Evolutionary conservation across 2,329 filamentous ascomycete genomes (phyloP).

Genomic region (Stylonectria norvegica): DNA sequence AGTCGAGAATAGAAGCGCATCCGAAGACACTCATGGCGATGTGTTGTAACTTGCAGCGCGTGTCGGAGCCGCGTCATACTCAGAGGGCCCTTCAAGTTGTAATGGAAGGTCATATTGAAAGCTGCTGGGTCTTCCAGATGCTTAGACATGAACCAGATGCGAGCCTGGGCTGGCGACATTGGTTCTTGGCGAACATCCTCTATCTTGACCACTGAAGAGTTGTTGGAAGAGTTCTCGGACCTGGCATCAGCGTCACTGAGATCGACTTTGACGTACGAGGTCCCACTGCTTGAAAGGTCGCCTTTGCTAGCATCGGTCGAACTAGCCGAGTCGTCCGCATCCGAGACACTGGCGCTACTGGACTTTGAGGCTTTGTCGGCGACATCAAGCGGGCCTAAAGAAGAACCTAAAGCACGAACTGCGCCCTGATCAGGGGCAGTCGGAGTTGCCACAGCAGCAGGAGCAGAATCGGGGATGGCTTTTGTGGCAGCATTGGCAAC

Average conservation of each 20-base stretch:
- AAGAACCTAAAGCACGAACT: no score
- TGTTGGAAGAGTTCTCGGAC: conserved; percentile 2
- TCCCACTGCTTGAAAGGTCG: conserved; percentile 1
- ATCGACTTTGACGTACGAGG: background rate
- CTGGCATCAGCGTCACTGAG: background rate
- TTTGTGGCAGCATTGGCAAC: background rate
- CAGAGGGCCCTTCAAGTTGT: conserved; percentile 9
- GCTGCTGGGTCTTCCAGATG: conserved; percentile 7
- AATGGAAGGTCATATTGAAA: conserved; percentile 12
- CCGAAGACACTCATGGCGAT: conserved; percentile 21
- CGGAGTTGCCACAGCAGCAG: background rate
- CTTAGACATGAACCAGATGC: conserved; percentile 11
- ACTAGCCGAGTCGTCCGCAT: conserved; percentile 4
- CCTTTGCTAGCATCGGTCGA: conserved; percentile 2
- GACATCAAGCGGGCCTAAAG: no score
- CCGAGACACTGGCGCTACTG: conserved; percentile 3
- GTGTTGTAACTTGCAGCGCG: conserved; percentile 11
- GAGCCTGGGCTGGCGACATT: conserved; percentile 9
- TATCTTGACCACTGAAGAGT: background rate
- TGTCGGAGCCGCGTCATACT: conserved; percentile 11
- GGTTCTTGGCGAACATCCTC: conserved; percentile 5
- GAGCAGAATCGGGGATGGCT: background rate
- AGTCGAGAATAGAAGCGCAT: conserved; percentile 17
- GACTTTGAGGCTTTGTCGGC: conserved; percentile 1
- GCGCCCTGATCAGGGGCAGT: background rate